Evolutionary conservation across 768 basidiomycete species (phyloP).

Genomic region (Gloeophyllum trabeum): DNA sequence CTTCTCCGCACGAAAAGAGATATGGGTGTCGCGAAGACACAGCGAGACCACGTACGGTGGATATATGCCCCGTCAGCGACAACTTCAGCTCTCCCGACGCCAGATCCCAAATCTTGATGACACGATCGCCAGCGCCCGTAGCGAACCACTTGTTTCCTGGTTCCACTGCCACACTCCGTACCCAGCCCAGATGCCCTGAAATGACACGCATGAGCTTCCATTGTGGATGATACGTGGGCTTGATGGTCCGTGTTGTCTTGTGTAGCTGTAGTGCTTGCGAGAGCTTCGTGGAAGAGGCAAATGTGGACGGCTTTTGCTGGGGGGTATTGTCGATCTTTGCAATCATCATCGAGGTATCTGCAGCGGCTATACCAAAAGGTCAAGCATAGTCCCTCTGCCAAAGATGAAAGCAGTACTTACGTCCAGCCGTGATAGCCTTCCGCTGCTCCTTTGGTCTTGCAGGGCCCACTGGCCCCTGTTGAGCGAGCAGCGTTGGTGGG

Average conservation of each 20-base stretch:
- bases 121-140: conserved; percentile 93
- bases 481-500: conserved; percentile 67
- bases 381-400: neutral
- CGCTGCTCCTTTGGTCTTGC: conserved; percentile 52
- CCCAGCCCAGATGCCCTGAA: conserved; percentile 97
- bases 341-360: conserved; percentile 43
- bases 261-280: conserved; percentile 87
- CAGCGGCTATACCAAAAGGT: conserved; percentile 28
- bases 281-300: conserved; percentile 51
- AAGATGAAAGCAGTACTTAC: conserved; percentile 24
- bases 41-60: conserved; percentile 88
- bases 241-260: conserved; percentile 88
- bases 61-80: conserved; percentile 96
- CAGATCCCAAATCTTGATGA: conserved; percentile 98
- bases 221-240: conserved; percentile 90
- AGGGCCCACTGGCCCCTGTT: conserved; percentile 77
- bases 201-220: conserved; percentile 98
- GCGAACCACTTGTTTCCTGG: conserved; percentile 99
- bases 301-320: conserved; percentile 54
- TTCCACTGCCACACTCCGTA: conserved; percentile 90
- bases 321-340: conserved; percentile 70
- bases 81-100: conserved; percentile 95
- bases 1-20: conserved; percentile 94
- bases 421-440: conserved; percentile 65
- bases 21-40: conserved; percentile 93